Evolutionary conservation across 169 alveolate genomes (phyloP), one percentile per base, ranked within the genome.

Genomic region (Sarcocystis neurona): DNA sequence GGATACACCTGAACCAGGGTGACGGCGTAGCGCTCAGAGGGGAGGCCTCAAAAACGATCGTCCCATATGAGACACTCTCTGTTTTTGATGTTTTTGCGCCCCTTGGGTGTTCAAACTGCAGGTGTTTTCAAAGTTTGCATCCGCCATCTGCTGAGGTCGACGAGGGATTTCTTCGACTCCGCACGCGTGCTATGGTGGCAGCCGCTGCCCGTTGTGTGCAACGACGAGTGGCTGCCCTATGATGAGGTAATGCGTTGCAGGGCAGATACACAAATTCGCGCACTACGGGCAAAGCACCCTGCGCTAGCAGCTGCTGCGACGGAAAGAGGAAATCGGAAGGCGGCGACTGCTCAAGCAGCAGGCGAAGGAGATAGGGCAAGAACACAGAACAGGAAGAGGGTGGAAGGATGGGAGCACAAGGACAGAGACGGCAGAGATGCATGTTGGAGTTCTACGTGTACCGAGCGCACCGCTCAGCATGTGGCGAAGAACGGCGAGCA

Each of bases 51-150:
- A n/a, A n/a, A n/a, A n/a, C n/a, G n/a, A n/a, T n/a, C n/a, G n/a
- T n/a, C n/a, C n/a, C n/a, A n/a, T n/a, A n/a, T n/a, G n/a, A n/a
- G n/a, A n/a, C n/a, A n/a, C n/a, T n/a, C n/a, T n/a, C n/a, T n/a
- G n/a, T n/a, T n/a, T n/a, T n/a, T n/a, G n/a, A n/a, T n/a, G n/a
- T n/a, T n/a, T n/a, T n/a, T n/a, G n/a, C n/a, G n/a, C 18, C 23
- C 3, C n/a, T 12, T 2, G 70, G 3, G n/a, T 58, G 39, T 58
- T 10, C 82, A 0, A 1, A 5, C 34, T 66, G 32, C 85, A 85
- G 90, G 90, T 0, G 77, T 85, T 2, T 85, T 85, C 60, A 60
- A 70, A 20, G 90, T 85, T 8, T 85, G 90, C 32, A 85, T 85
- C 32, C 90, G 90, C 15, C 90, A 85, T 60, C 60, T 85, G 32